Evolutionary conservation across 1,284 basidiomycete genomes (phyloP).

Genomic region (Cystobasidium slooffiae): DNA sequence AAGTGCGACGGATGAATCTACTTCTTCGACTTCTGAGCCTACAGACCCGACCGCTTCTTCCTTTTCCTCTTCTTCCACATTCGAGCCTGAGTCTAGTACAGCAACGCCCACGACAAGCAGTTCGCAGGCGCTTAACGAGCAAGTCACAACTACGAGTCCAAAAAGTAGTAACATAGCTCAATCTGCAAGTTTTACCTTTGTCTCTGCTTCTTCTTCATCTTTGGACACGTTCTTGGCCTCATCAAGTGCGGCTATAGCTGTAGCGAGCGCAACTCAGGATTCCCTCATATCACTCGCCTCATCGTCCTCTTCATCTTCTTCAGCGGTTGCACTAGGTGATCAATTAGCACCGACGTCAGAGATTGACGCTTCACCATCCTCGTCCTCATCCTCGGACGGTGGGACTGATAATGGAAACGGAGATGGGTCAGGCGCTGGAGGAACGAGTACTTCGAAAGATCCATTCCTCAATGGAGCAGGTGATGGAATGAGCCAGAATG

Average conservation of each 20-base stretch:
- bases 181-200: not conserved
- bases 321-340: not conserved
- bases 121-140: not conserved
- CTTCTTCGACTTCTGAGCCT: not conserved
- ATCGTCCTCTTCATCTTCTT: not conserved
- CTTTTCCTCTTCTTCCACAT: no score
- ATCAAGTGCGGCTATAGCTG: not conserved
- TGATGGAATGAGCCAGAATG: not conserved
- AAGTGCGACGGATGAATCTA: no score
- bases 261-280: not conserved
- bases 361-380: not conserved
- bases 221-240: not conserved
- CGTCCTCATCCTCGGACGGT: no score
- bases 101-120: not conserved
- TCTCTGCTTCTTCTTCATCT: not conserved
- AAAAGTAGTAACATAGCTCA: not conserved
- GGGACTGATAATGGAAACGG: not conserved
- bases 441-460: slow-evolving; percentile 12
- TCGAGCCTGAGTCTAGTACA: not conserved
- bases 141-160: no score
- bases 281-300: no score
- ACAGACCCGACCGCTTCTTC: no score
- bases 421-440: not conserved
- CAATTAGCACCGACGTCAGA: not conserved
- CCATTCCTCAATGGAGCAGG: slow-evolving; percentile 32